phyloP scores from a whole-genome alignment of 345 rosid species.

The Pelargonium nanum region DNA sequence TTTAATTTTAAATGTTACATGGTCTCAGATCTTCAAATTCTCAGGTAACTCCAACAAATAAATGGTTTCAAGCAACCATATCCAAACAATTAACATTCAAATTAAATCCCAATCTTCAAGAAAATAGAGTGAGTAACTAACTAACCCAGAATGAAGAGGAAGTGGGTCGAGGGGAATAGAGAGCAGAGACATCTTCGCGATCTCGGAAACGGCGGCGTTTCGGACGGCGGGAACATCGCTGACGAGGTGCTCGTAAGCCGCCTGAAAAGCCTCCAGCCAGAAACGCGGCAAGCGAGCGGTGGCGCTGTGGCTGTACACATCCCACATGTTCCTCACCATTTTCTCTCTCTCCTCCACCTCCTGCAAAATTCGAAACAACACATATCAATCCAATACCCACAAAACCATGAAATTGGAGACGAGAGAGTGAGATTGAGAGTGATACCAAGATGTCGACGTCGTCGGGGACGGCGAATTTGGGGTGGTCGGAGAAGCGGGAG shows the following conservation, averaged over 20 bases:
- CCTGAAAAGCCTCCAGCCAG: slow-evolving; percentile 72
- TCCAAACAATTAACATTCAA: too few relatives aligned
- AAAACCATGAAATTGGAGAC: neutral
- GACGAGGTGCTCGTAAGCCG: slow-evolving; percentile 56
- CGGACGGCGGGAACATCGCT: slow-evolving; percentile 44
- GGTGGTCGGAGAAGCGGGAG: slow-evolving; percentile 23
- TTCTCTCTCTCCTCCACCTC: slow-evolving; percentile 80
- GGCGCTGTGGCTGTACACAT: slow-evolving; percentile 52
- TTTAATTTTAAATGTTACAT: too few relatives aligned
- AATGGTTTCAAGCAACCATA: too few relatives aligned
- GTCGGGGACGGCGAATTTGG: slow-evolving; percentile 21
- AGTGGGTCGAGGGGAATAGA: slow-evolving; percentile 21
- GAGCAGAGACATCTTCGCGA: slow-evolving; percentile 59
- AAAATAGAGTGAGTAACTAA: slow-evolving; percentile 3
- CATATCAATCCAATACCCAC: neutral
- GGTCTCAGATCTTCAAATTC: too few relatives aligned
- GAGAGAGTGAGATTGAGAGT: neutral
- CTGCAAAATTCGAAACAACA: slow-evolving; percentile 16
- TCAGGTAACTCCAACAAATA: too few relatives aligned
- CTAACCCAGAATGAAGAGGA: slow-evolving; percentile 9
- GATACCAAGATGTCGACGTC: slow-evolving; percentile 70
- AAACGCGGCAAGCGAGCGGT: slow-evolving; percentile 45
- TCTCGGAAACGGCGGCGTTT: slow-evolving; percentile 56
- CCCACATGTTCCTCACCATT: slow-evolving; percentile 72
- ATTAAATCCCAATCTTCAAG: neutral